These are phyloP conservation scores for Trichoderma virens DNA, from an alignment of 495 filamentous ascomycete species.

Conservation along the genomic window DNA sequence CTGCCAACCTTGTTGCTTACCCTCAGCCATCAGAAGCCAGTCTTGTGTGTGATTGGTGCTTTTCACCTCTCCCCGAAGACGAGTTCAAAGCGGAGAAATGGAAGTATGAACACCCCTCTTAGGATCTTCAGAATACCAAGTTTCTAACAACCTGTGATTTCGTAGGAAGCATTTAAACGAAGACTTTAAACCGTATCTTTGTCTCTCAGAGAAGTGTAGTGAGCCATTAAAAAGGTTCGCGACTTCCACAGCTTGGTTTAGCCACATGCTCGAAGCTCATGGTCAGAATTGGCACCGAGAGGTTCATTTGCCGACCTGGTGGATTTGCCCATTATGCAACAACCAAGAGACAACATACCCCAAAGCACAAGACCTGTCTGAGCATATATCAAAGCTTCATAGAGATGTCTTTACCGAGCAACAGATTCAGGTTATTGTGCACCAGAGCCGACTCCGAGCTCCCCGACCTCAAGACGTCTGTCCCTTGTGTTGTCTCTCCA, in stretches of 20 bases:
- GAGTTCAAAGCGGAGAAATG: not conserved
- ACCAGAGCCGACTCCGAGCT: not conserved
- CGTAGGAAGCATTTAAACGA: not conserved
- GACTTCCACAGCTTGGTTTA: not conserved
- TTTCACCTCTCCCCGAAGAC: not conserved
- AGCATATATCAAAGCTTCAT: not conserved
- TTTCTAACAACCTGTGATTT: not conserved
- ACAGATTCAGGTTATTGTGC: not conserved
- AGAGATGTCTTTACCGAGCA: not conserved
- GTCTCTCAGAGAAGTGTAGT: not conserved
- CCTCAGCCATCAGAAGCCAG: not conserved
- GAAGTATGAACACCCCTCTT: not conserved
- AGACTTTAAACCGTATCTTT: not conserved
- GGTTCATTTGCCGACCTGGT: not conserved
- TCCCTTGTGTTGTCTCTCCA: not conserved
- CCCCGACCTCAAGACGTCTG: not conserved
- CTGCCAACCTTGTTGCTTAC: not conserved
- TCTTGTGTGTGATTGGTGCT: not conserved
- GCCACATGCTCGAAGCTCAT: not conserved
- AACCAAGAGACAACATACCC: not conserved
- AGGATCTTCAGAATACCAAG: not conserved
- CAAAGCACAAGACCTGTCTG: not conserved
- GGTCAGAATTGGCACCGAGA: not conserved
- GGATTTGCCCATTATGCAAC: not conserved
- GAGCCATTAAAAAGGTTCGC: not conserved